phyloP scores from a whole-genome alignment of 352 stramenopile species.

The Phytophthora foliorum region DNA sequence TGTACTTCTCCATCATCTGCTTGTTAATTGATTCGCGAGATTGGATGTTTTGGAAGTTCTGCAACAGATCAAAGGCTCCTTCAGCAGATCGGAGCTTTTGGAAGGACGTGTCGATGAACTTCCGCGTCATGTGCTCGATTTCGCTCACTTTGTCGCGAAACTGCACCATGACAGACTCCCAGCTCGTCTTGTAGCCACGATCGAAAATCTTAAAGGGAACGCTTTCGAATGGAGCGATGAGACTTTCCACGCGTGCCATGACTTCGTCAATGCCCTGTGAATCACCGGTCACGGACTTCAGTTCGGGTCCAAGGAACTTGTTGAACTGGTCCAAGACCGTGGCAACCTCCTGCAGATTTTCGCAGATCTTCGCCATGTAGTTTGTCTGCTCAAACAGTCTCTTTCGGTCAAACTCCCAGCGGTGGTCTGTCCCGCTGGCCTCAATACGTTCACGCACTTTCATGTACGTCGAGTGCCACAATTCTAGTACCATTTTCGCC shows the following conservation, averaged over 20 bases:
- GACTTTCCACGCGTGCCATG: constrained; percentile 85
- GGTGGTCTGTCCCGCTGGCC: constrained; percentile 93
- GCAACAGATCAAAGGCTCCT: constrained; percentile 96
- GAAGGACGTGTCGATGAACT: constrained; percentile 97
- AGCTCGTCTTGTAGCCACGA: constrained; percentile 94
- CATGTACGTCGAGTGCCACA: constrained; percentile 96
- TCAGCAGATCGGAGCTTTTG: constrained; percentile 96
- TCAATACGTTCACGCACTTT: constrained; percentile 95
- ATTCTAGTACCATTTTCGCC: constrained; percentile 92
- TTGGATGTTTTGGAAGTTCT: constrained; percentile 98
- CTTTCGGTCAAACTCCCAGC: constrained; percentile 97
- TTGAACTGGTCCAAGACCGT: constrained; percentile 96
- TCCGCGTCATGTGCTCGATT: constrained; percentile 96
- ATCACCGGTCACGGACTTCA: constrained; percentile 96
- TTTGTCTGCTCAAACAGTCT: constrained; percentile 96
- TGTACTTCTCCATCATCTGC: constrained; percentile 98
- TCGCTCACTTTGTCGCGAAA: constrained; percentile 95
- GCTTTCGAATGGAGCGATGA: constrained; percentile 90
- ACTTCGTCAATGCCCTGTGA: constrained; percentile 96
- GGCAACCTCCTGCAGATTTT: constrained; percentile 94
- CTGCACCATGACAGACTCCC: constrained; percentile 95
- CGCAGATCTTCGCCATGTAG: constrained; percentile 97
- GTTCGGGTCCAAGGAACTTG: constrained; percentile 95
- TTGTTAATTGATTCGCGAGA: constrained; percentile 96
- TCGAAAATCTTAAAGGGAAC: constrained; percentile 96